Conservation (phyloP, 2,329 filamentous ascomycete genomes). For the Aspergillus sp. region DNA sequence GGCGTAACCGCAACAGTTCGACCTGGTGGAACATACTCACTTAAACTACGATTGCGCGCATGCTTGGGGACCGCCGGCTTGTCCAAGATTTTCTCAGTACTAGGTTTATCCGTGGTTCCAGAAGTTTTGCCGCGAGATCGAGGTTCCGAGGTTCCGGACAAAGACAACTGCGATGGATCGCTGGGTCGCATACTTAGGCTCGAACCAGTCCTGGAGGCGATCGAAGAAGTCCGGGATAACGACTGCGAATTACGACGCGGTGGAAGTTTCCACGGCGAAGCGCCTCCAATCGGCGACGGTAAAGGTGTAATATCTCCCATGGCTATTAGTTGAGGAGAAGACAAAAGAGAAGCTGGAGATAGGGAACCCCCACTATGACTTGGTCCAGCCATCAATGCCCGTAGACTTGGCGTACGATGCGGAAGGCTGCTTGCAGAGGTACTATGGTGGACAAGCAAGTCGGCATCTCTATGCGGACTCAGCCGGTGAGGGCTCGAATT, state of each 20-base stretch:
- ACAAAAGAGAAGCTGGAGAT: conserved; percentile 65
- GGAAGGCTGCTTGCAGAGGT: conserved; percentile 44
- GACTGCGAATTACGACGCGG: conserved; percentile 54
- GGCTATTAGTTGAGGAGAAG: conserved; percentile 71
- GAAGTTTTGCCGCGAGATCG: conserved; percentile 43
- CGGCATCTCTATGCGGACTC: conserved; percentile 32
- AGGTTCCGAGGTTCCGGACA: conserved; percentile 30
- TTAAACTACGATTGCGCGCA: conserved; percentile 76
- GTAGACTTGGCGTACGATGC: conserved; percentile 46
- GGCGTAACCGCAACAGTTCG: conserved; percentile 62
- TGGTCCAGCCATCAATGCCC: conserved; percentile 37
- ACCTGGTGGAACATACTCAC: conserved; percentile 79
- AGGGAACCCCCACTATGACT: conserved; percentile 45
- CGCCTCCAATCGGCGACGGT: conserved; percentile 65
- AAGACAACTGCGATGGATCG: conserved; percentile 36
- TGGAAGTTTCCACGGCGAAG: conserved; percentile 46
- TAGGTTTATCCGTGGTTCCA: conserved; percentile 31
- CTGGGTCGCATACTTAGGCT: conserved; percentile 35
- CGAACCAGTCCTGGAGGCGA: conserved; percentile 39
- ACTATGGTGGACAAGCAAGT: conserved; percentile 40
- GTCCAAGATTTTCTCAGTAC: conserved; percentile 9
- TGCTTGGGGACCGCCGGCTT: conserved; percentile 45
- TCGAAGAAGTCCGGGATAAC: conserved; percentile 44
- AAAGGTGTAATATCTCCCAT: conserved; percentile 79
- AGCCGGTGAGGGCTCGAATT: conserved; percentile 25